phyloP scores from a whole-genome alignment of 164 flowering plant species.

The Magnolia sinica region DNA sequence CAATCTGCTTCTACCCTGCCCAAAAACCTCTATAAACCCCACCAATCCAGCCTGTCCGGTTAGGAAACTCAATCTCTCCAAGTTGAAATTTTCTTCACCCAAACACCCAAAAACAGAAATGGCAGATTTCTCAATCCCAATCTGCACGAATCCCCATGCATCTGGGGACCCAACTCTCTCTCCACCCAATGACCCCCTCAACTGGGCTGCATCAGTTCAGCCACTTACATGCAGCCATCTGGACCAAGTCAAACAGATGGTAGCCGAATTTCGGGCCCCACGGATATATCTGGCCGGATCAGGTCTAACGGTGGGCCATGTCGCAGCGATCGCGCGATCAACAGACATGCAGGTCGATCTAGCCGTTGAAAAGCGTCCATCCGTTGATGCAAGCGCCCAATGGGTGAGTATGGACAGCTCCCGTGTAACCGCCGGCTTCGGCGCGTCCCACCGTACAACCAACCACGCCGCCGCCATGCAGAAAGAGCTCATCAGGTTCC shows the following conservation, averaged over 20 bases:
- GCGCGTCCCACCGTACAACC: slow-evolving; percentile 14
- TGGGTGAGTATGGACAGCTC: slow-evolving; percentile 15
- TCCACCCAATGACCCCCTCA: slow-evolving; percentile 17
- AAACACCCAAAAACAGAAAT: not conserved
- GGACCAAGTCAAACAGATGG: slow-evolving; percentile 63
- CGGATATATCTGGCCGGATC: slow-evolving; percentile 48
- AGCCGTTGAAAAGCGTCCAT: not conserved
- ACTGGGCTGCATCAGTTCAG: slow-evolving; percentile 59
- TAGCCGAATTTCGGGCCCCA: slow-evolving; percentile 48
- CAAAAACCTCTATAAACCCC: not conserved
- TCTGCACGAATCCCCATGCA: not conserved
- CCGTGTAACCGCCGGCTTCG: slow-evolving; percentile 11
- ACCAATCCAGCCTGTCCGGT: not conserved
- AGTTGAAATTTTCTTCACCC: not conserved
- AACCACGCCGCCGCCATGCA: slow-evolving; percentile 11
- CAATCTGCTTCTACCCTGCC: not conserved
- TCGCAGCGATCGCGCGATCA: slow-evolving; percentile 44
- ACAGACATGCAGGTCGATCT: slow-evolving; percentile 4
- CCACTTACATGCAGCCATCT: slow-evolving; percentile 51
- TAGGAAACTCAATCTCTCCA: not conserved
- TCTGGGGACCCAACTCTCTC: not conserved
- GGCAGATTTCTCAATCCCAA: not conserved
- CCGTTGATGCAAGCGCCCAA: slow-evolving; percentile 5
- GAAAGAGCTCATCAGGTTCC: slow-evolving; percentile 14
- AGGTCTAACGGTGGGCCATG: slow-evolving; percentile 52